Conservation (phyloP, 2,329 filamentous ascomycete species). For the Colletotrichum kahawae region DNA sequence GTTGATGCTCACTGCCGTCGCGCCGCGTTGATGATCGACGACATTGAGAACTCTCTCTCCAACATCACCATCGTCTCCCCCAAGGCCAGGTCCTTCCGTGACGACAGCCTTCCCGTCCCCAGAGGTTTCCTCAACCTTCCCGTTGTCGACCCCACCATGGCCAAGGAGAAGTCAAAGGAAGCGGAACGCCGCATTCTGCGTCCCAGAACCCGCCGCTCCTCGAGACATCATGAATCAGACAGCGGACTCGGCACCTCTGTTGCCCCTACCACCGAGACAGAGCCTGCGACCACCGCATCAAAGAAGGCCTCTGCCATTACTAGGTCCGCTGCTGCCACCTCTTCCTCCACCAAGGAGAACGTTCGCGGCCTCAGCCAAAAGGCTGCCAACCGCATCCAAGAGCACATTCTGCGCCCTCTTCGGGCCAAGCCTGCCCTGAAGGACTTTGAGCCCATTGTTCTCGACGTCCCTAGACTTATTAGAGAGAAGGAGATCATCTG, state of each 20-base stretch:
- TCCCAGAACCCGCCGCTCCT: slow-evolving; percentile 59
- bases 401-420: slow-evolving; percentile 79
- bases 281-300: slow-evolving; percentile 44
- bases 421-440: slow-evolving; percentile 75
- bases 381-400: slow-evolving; percentile 79
- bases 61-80: slow-evolving; percentile 46
- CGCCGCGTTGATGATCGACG: slow-evolving; percentile 68
- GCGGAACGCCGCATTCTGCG: slow-evolving; percentile 56
- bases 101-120: slow-evolving; percentile 65
- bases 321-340: slow-evolving; percentile 57
- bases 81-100: slow-evolving; percentile 47
- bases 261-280: slow-evolving; percentile 59
- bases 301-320: slow-evolving; percentile 65
- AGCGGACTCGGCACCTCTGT: slow-evolving; percentile 89
- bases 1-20: slow-evolving; percentile 73
- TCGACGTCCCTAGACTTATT: slow-evolving; percentile 80
- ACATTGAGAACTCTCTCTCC: slow-evolving; percentile 67
- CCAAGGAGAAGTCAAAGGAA: slow-evolving; percentile 38
- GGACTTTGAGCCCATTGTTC: slow-evolving; percentile 80
- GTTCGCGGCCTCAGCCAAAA: slow-evolving; percentile 69
- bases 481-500: slow-evolving; percentile 85
- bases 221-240: slow-evolving; percentile 77
- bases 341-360: slow-evolving; percentile 50
- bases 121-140: slow-evolving; percentile 63
- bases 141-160: slow-evolving; percentile 55